Evolutionary conservation across 176 grass and related monocot genomes (phyloP).

Genomic region (Raddia distichophylla): DNA sequence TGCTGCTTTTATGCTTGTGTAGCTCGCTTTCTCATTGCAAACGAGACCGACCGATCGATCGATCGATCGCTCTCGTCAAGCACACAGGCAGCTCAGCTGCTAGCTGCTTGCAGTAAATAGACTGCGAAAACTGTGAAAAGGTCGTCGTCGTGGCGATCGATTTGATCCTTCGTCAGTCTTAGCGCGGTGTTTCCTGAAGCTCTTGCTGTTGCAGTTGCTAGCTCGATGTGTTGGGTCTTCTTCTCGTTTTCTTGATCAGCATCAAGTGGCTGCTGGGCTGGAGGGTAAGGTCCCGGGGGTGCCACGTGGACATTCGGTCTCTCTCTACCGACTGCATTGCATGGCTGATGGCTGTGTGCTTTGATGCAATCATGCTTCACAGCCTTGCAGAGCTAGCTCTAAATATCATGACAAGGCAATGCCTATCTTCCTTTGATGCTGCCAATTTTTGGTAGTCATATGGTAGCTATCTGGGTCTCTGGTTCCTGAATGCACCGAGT

Average conservation of each 20-base stretch:
- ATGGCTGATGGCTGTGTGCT: background rate
- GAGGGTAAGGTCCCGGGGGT: slow-evolving; percentile 1
- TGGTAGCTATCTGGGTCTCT: background rate
- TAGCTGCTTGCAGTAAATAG: slow-evolving; percentile 38
- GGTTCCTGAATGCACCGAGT: background rate
- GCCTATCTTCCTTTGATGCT: background rate
- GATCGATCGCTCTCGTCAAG: slow-evolving; percentile 27
- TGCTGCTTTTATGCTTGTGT: slow-evolving; percentile 25
- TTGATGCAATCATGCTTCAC: background rate
- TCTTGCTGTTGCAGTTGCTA: background rate
- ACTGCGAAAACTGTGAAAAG: slow-evolving; percentile 32
- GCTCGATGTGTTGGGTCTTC: background rate
- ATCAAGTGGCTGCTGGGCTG: background rate
- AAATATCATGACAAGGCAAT: background rate
- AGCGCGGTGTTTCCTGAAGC: background rate
- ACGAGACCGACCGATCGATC: no score
- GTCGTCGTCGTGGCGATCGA: background rate
- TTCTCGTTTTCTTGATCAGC: background rate
- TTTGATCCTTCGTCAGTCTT: slow-evolving; percentile 2
- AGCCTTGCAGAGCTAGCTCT: background rate
- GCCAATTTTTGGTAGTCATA: no score
- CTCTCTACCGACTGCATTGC: background rate
- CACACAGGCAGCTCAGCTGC: background rate
- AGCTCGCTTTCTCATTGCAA: slow-evolving; percentile 10
- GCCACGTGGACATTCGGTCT: slow-evolving; percentile 21